A percentile compares a stretch with the other conserved stretches of the same genome.
These are phyloP conservation scores for Pharnaceum exiguum DNA, from an alignment of 148 eudicot genomes.

Conservation along the genomic window DNA sequence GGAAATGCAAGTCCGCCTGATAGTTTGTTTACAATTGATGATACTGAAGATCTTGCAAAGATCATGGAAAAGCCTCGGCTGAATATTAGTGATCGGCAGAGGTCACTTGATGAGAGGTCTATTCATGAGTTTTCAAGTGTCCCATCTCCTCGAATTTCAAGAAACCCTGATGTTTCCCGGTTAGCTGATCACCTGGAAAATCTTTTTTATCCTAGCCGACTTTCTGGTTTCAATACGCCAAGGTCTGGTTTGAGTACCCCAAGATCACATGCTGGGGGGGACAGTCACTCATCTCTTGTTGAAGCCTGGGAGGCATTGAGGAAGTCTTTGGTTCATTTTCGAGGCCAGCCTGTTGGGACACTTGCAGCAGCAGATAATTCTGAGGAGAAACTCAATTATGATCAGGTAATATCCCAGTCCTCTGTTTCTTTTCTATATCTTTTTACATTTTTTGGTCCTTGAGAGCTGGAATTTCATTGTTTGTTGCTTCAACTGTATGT, in stretches of 20 bases:
- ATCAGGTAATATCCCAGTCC: conserved; percentile 55
- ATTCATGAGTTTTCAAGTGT: conserved; percentile 41
- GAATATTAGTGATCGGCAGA: conserved; percentile 63
- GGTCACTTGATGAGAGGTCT: conserved; percentile 77
- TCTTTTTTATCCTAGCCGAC: conserved; percentile 37
- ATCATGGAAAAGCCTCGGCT: conserved; percentile 51
- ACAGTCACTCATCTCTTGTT: conserved; percentile 63
- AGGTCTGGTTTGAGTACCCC: conserved; percentile 43
- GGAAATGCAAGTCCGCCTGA: conserved; percentile 35
- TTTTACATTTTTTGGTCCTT: background rate
- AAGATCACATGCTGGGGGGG: conserved; percentile 53
- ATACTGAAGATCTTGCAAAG: conserved; percentile 61
- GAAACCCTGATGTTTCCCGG: conserved; percentile 37
- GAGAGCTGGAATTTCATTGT: background rate
- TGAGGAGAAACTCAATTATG: conserved; percentile 80
- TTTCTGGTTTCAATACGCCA: conserved; percentile 64
- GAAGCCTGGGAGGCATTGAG: conserved; percentile 93
- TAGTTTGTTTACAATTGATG: conserved; percentile 21
- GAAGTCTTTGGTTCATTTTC: conserved; percentile 68
- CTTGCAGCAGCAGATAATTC: conserved; percentile 84
- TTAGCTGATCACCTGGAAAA: conserved; percentile 40
- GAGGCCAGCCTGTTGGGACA: conserved; percentile 94
- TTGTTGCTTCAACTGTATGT: too few relatives aligned
- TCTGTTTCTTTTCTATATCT: background rate
- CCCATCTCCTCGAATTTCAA: conserved; percentile 45